phyloP scores from a whole-genome alignment of 1,284 basidiomycete species.

The Leccinum proximum region DNA sequence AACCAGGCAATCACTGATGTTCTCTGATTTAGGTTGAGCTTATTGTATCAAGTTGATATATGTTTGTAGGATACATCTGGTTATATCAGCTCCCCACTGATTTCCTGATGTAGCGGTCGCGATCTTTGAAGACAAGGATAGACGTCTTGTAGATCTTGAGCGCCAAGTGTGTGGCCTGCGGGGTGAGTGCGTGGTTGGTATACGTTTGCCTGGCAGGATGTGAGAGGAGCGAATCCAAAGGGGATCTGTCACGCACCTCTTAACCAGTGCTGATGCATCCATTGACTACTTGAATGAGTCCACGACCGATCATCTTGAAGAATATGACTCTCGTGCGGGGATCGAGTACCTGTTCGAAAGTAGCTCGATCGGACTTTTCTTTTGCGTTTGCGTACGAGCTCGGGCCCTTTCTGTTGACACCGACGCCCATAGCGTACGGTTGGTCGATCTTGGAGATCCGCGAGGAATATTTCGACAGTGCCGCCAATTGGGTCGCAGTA shows the following conservation, averaged over 20 bases:
- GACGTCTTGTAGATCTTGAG: slow-evolving; percentile 99
- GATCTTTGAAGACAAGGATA: slow-evolving; percentile 96
- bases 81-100: no score
- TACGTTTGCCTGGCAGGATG: slow-evolving; percentile 74
- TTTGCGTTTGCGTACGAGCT: slow-evolving; percentile 83
- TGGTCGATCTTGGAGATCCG: slow-evolving; percentile 66
- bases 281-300: slow-evolving; percentile 83
- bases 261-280: slow-evolving; percentile 96
- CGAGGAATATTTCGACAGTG: slow-evolving; percentile 68
- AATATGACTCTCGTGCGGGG: slow-evolving; percentile 88
- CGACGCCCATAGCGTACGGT: slow-evolving; percentile 77
- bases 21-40: no score
- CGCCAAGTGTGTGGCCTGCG: slow-evolving; percentile 67
- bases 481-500: slow-evolving; percentile 63
- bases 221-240: slow-evolving; percentile 7
- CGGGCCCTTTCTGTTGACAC: slow-evolving; percentile 87
- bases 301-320: slow-evolving; percentile 92
- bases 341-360: slow-evolving; percentile 93
- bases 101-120: slow-evolving; percentile 95
- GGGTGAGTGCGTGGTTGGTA: slow-evolving; percentile 88
- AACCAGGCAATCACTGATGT: no score
- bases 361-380: slow-evolving; percentile 94
- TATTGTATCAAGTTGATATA: no score
- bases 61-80: no score
- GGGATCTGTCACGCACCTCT: slow-evolving; percentile 57